Evolutionary conservation across 331 rosid genomes (phyloP).

Genomic region (Phaseolus coccineus): DNA sequence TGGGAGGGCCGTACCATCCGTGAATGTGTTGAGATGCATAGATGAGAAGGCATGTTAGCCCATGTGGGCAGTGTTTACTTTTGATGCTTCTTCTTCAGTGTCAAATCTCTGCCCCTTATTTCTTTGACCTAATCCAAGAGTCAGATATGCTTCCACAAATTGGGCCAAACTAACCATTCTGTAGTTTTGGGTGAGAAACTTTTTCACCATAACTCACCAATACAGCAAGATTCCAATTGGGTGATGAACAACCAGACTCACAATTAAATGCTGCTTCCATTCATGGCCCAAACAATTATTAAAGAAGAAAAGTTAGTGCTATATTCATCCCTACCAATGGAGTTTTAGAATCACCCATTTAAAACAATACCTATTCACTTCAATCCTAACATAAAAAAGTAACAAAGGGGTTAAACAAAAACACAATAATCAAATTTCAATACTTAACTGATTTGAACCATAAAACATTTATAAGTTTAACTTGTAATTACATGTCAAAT

Average conservation of each 20-base stretch:
- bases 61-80: constrained; percentile 71
- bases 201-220: neutral
- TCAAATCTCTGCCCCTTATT: constrained; percentile 39
- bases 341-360: too few species aligned
- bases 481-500: too few species aligned
- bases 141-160: constrained; percentile 24
- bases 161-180: constrained; percentile 39
- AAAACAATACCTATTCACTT: too few species aligned
- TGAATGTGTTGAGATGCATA: constrained; percentile 53
- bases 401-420: too few species aligned
- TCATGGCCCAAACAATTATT: constrained; percentile 21
- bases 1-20: constrained; percentile 75
- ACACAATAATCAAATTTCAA: too few species aligned
- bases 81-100: constrained; percentile 3
- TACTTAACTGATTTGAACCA: too few species aligned
- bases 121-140: constrained; percentile 18
- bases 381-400: too few species aligned
- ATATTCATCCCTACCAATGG: neutral
- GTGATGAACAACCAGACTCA: constrained; percentile 26
- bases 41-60: constrained; percentile 59
- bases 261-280: constrained; percentile 28
- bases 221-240: constrained; percentile 30
- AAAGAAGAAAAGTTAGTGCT: neutral
- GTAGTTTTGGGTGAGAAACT: constrained; percentile 19
- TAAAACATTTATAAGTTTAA: too few species aligned